These are phyloP conservation scores for Rhizoclosmatium globosum DNA, from an alignment of 192 early-diverging fungal genomes.

Conservation along the genomic window DNA sequence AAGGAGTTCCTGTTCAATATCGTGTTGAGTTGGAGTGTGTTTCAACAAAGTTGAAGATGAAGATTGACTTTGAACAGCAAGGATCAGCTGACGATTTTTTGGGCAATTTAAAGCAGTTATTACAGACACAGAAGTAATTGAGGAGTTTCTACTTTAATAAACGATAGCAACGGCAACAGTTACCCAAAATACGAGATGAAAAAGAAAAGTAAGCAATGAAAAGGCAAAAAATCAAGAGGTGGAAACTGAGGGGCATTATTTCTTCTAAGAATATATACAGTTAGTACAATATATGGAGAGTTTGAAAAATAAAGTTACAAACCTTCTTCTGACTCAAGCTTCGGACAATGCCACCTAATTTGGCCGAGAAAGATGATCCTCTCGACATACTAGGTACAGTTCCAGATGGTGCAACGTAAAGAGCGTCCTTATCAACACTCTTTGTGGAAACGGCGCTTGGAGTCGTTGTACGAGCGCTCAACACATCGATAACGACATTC, in stretches of 20 bases:
- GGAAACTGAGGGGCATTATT: neutral
- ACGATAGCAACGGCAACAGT: too few relatives aligned
- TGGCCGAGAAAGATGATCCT: slow-evolving; percentile 11
- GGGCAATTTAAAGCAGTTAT: neutral
- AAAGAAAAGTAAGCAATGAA: neutral
- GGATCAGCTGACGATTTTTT: neutral
- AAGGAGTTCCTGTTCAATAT: neutral
- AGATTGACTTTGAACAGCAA: neutral
- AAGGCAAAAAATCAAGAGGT: neutral
- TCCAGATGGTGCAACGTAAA: too few relatives aligned
- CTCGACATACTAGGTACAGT: neutral
- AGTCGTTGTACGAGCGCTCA: neutral
- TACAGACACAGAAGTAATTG: neutral
- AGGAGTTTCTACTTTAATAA: too few relatives aligned
- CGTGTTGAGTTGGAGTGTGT: neutral
- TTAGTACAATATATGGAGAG: too few relatives aligned
- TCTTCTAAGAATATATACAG: neutral
- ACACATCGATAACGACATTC: slow-evolving; percentile 27
- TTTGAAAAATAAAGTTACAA: too few relatives aligned
- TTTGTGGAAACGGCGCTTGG: slow-evolving; percentile 2
- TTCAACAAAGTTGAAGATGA: neutral
- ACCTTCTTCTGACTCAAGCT: slow-evolving; percentile 23
- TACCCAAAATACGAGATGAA: neutral
- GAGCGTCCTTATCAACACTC: slow-evolving; percentile 4
- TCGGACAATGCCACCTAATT: slow-evolving; percentile 21